These are phyloP conservation scores for Pythium aristosporum DNA, from an alignment of 352 stramenopile genomes.

Conservation along the genomic window DNA sequence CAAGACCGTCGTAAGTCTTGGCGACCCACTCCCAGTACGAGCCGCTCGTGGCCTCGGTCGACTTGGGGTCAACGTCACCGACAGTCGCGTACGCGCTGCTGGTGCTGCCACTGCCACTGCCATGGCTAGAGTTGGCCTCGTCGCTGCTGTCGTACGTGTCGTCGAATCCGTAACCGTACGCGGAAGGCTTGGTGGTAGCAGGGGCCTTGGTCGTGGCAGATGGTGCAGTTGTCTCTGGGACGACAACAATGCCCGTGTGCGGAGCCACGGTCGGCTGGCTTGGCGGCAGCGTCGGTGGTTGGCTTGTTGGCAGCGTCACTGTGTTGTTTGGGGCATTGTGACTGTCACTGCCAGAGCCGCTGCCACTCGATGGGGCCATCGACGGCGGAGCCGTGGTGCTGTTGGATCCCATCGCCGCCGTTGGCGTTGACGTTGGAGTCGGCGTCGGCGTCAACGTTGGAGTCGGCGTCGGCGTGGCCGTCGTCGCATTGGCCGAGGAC, in stretches of 20 bases:
- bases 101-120: neutral
- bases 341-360: neutral
- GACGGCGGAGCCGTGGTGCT: neutral
- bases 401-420: constrained; percentile 16
- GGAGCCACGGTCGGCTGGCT: too few relatives aligned
- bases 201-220: neutral
- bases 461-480: constrained; percentile 24
- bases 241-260: constrained; percentile 12
- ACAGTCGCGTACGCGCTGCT: neutral
- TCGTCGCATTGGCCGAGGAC: too few relatives aligned
- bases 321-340: too few relatives aligned
- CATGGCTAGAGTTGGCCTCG: neutral
- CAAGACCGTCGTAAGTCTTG: constrained; percentile 54
- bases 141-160: constrained; percentile 23
- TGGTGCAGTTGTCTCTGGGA: neutral
- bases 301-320: neutral
- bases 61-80: neutral
- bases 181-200: constrained; percentile 38
- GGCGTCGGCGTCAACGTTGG: constrained; percentile 36
- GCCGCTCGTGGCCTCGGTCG: constrained; percentile 47
- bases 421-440: constrained; percentile 33
- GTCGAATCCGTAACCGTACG: constrained; percentile 8
- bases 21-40: constrained; percentile 65
- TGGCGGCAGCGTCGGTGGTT: neutral
- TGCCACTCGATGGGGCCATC: neutral